Evolutionary conservation across 2,329 filamentous ascomycete species (phyloP).

Genomic region (Torrubiellomyces zombiae): DNA sequence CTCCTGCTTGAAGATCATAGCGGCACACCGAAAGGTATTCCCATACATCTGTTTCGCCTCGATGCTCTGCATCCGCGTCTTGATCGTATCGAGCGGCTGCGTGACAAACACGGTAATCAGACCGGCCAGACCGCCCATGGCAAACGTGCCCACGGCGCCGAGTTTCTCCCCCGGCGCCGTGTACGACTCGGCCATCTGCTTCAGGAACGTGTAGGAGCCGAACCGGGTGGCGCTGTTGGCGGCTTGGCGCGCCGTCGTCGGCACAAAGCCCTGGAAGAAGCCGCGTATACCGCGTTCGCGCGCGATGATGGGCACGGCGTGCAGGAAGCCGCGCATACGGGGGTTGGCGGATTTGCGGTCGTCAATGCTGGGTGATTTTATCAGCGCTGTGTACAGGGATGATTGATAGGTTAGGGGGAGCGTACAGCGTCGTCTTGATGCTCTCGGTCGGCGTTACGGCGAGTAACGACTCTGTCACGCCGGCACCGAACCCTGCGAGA

Average conservation of each 20-base stretch:
- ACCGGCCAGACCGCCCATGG: constrained; percentile 74
- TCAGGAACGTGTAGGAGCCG: constrained; percentile 75
- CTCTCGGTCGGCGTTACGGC: constrained; percentile 95
- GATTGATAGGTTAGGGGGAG: neutral
- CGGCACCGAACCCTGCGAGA: constrained; percentile 83
- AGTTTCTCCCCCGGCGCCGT: constrained; percentile 90
- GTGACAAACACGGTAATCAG: constrained; percentile 75
- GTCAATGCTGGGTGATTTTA: constrained; percentile 57
- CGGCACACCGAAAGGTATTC: constrained; percentile 73
- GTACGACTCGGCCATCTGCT: constrained; percentile 83
- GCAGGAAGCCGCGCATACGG: constrained; percentile 78
- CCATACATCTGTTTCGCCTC: constrained; percentile 68
- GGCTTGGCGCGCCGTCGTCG: constrained; percentile 84
- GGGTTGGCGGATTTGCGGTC: constrained; percentile 78
- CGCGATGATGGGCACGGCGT: constrained; percentile 74
- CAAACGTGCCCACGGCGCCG: constrained; percentile 74
- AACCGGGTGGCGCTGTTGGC: constrained; percentile 90
- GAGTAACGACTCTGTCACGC: constrained; percentile 80
- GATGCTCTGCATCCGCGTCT: constrained; percentile 95
- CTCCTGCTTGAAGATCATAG: constrained; percentile 74
- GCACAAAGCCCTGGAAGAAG: constrained; percentile 94
- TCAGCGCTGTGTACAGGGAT: constrained; percentile 3
- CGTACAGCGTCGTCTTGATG: constrained; percentile 84
- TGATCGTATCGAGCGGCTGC: constrained; percentile 75
- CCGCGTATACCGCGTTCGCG: constrained; percentile 76